phyloP scores from a whole-genome alignment of 176 grass and related monocot species.

The Triticum dicoccoides region DNA sequence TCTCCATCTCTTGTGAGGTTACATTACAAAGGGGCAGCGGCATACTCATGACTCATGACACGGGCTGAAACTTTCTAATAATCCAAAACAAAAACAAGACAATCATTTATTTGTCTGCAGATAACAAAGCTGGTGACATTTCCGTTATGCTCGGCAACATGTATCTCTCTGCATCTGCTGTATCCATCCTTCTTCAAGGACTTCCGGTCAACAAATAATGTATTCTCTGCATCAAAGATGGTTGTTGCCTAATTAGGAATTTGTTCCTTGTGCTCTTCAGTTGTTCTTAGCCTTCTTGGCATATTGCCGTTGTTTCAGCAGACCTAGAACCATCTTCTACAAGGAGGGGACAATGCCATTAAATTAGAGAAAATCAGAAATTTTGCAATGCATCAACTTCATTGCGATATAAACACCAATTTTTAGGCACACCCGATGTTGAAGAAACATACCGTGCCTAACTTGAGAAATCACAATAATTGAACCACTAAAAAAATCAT shows the following conservation, averaged over 20 bases:
- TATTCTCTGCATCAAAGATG: no score
- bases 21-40: neutral
- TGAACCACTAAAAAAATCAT: neutral
- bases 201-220: neutral
- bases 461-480: neutral
- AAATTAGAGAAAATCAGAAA: neutral
- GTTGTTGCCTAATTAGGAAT: neutral
- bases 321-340: neutral
- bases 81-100: neutral
- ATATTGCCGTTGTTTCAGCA: neutral
- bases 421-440: neutral
- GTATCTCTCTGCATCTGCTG: neutral
- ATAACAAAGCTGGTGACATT: neutral
- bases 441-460: neutral
- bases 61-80: neutral
- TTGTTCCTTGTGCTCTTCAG: neutral
- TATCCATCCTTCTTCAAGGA: neutral
- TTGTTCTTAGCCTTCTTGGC: neutral
- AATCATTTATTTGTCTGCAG: neutral
- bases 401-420: neutral
- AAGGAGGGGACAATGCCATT: neutral
- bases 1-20: neutral
- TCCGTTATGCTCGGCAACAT: neutral
- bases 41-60: neutral
- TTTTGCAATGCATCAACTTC: neutral